Base-by-base conservation (phyloP, 176 grass and related monocot species). In the Carex kokanica region DNA sequence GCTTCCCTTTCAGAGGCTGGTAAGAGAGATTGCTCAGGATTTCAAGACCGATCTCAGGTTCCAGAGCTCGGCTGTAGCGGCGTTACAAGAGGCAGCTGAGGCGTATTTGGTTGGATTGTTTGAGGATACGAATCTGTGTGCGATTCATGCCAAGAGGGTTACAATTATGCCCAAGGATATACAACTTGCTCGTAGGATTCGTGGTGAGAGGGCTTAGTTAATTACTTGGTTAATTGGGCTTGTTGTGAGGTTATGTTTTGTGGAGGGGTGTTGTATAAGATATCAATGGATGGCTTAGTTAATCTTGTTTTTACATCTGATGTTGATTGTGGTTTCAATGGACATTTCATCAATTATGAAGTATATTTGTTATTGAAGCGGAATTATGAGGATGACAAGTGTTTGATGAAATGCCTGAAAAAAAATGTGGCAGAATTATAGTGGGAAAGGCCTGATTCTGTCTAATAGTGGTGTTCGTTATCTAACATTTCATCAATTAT, bases 41-140 rank as follows among this genome's bases (percentile, higher is more conserved):
- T 78, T 78, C 74, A 78, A 78, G 12, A 78, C 74, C 4, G 74
- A 78, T 78, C 47, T 78, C 40, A 13, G 74, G 8, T 78, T 78
- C 10, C 74, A 78, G 51, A 78, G 74, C 74, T 55, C 47, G 0
- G 51, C 74, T 17, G 74, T 78, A 9, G 47, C 54, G 0, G 74
- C 74, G 1, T 55, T 78, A 24, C 74, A 78, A 55, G 74, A 78
- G 23, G 74, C 74, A 0, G 74, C 51, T 17, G 74, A 78, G 74
- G 77, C 77, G 0, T 79, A 79, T 24, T 24, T 80, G 78, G 78
- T 80, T 6, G 78, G 78, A 1, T 40, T 80, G 53, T 80, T 80
- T 13, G 78, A 60, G 32, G 78, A 80, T 40, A 80, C 78, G 5
- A 80, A 41, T 60, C 27, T 80, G 55, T 80, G 54, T 59, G 77